A percentile compares a stretch with the other conserved stretches of the same genome.
Evolutionary conservation across 192 early-diverging fungal species (phyloP).

Genomic region (Podila epicladia): DNA sequence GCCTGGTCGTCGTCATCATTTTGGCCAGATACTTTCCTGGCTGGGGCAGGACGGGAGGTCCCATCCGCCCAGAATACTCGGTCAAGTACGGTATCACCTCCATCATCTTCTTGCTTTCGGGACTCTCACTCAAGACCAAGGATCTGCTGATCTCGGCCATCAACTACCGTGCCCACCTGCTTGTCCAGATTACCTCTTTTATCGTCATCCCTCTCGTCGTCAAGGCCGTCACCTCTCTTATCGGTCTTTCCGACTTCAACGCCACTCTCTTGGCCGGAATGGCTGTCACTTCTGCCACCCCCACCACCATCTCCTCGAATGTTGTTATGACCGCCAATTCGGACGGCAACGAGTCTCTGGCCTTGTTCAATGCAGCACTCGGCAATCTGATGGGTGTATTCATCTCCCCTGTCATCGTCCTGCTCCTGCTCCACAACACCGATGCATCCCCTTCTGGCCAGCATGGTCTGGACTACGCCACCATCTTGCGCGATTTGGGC

Average conservation of each 20-base stretch:
- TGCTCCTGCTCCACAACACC: slow-evolving; percentile 23
- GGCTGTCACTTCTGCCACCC: slow-evolving; percentile 69
- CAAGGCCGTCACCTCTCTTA: slow-evolving; percentile 62
- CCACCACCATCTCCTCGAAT: slow-evolving; percentile 82
- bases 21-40: slow-evolving; percentile 68
- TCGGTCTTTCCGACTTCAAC: slow-evolving; percentile 62
- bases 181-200: slow-evolving; percentile 69
- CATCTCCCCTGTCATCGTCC: slow-evolving; percentile 44
- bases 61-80: slow-evolving; percentile 66
- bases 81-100: slow-evolving; percentile 74
- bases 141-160: slow-evolving; percentile 62
- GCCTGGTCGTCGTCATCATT: slow-evolving; percentile 69
- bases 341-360: slow-evolving; percentile 69
- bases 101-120: slow-evolving; percentile 72
- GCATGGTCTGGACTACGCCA: slow-evolving; percentile 55
- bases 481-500: slow-evolving; percentile 63
- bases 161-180: slow-evolving; percentile 67
- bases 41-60: slow-evolving; percentile 64
- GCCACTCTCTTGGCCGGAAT: slow-evolving; percentile 66
- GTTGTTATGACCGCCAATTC: slow-evolving; percentile 81
- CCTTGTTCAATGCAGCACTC: slow-evolving; percentile 73
- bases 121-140: slow-evolving; percentile 66
- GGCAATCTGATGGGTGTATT: slow-evolving; percentile 72
- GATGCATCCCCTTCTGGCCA: slow-evolving; percentile 28
- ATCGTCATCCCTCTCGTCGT: slow-evolving; percentile 69